These are phyloP conservation scores for Mucor lusitanicus DNA, from an alignment of 371 early-diverging fungal species.

Conservation along the genomic window DNA sequence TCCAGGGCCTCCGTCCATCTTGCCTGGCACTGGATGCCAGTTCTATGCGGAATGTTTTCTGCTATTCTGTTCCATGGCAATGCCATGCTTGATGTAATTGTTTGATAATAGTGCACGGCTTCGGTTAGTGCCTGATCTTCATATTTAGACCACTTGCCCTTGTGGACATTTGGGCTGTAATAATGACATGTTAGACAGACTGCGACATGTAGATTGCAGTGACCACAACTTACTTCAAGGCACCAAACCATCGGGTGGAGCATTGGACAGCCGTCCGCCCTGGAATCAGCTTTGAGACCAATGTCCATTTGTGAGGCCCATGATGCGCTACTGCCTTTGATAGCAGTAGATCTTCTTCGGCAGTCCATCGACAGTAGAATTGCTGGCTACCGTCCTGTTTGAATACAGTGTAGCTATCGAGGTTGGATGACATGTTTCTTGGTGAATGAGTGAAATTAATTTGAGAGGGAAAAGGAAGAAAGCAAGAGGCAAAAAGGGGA, in stretches of 20 bases:
- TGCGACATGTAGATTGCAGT: background rate
- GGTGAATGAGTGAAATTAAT: background rate
- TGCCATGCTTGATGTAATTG: background rate
- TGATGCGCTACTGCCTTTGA: constrained; percentile 26
- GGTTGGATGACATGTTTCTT: background rate
- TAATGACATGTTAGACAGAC: background rate
- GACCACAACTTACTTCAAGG: constrained; percentile 6
- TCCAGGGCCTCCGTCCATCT: constrained; percentile 65
- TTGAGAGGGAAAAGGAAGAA: background rate
- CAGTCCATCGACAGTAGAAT: constrained; percentile 29
- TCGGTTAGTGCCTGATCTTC: constrained; percentile 11
- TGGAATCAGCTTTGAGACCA: constrained; percentile 44
- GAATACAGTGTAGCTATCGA: constrained; percentile 13
- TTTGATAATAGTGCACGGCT: constrained; percentile 3
- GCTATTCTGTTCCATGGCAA: constrained; percentile 26
- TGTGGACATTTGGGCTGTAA: constrained; percentile 18
- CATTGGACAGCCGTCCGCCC: constrained; percentile 58
- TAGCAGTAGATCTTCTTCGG: constrained; percentile 25
- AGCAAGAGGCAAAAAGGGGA: background rate
- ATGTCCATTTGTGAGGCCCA: constrained; percentile 49
- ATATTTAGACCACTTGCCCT: constrained; percentile 21
- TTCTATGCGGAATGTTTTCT: constrained; percentile 32
- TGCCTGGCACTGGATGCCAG: constrained; percentile 62
- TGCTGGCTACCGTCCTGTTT: constrained; percentile 13
- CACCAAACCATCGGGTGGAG: constrained; percentile 46